A percentile compares a stretch with the other conserved stretches of the same genome.
Evolutionary conservation across 208 protist species (phyloP).

Genomic region (Crithidia fasciculata): DNA sequence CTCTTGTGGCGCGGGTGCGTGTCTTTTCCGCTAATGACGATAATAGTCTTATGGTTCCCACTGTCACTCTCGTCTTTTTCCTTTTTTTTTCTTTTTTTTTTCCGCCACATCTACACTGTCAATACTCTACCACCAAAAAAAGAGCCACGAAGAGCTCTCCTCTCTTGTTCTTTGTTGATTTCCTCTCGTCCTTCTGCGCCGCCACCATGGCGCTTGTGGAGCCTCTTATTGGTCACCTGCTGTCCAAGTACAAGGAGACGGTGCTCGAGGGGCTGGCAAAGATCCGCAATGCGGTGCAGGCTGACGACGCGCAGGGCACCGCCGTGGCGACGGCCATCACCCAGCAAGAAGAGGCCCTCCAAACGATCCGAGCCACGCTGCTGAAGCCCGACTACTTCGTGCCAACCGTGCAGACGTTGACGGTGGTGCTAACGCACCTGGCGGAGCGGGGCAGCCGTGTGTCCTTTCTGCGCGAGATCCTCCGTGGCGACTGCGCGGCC

Average conservation of each 20-base stretch:
- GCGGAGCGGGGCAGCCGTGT: conserved; percentile 31
- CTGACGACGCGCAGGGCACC: conserved; percentile 34
- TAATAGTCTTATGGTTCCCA: too few relatives aligned
- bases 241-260: conserved; percentile 86
- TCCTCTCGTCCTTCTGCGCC: too few relatives aligned
- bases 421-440: conserved; percentile 33
- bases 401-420: conserved; percentile 53
- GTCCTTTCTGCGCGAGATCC: conserved; percentile 66
- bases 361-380: conserved; percentile 57
- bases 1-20: too few relatives aligned
- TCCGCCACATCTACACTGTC: too few relatives aligned
- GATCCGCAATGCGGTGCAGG: conserved; percentile 44
- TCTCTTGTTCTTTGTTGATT: too few relatives aligned
- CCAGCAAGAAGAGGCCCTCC: conserved; percentile 63
- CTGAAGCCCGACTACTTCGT: conserved; percentile 45
- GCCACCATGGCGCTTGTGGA: conserved; percentile 74
- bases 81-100: too few relatives aligned
- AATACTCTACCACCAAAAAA: too few relatives aligned
- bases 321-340: conserved; percentile 63
- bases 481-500: conserved; percentile 60
- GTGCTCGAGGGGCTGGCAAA: conserved; percentile 81
- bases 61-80: too few relatives aligned
- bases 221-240: conserved; percentile 77
- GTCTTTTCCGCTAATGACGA: too few relatives aligned
- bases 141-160: too few relatives aligned